Base-by-base conservation (phyloP, 495 filamentous ascomycete genomes). In the Tetracladium setigerum region DNA sequence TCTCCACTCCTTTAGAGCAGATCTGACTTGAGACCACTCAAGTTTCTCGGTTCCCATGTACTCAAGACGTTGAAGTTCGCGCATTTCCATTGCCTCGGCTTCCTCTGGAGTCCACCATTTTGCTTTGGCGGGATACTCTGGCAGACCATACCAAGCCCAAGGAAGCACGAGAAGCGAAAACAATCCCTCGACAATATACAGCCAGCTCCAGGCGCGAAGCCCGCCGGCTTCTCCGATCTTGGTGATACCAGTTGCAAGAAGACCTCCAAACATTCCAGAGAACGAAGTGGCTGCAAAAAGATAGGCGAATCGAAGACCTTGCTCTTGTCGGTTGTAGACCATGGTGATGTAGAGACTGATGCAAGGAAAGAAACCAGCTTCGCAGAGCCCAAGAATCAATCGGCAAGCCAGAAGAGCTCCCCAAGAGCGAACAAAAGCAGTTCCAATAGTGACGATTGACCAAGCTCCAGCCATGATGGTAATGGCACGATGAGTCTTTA, bases 251-350 rank as follows among this genome's bases (percentile, higher is more conserved):
- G 82, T 88, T 1, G 86, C 84, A 3, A 91, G 66, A 0, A 90
- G 67, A 0, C 87, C 87, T 16, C 87, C 87, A 49, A 79, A 81
- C 14, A 83, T 85, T 5, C 87, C 87, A 2, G 86, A 81, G 11
- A 89, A 68, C 1, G 87, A 86, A 2, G 87, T 77, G 35, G 75
- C 83, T 44, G 84, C 82, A 60, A 90, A 90, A 4, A 90, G 70
- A 55, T 87, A 87, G 0, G 81, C 79, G 4, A 87, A 80, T 19
- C 87, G 77, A 30, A 88, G 67, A 7, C 84, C 86, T 16, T 88
- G 74, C 54, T 89, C 84, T 7, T 73, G 71, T 51, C 84, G 83
- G 38, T 75, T 81, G 58, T 89, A 89, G 64, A 88, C 87, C 42
- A 87, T 73, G 1, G 81, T 86, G 14, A 89, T 67, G 50, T 86